A percentile compares a stretch with the other conserved stretches of the same genome.
These are phyloP conservation scores for Aureobasidium sp. DNA, from an alignment of 2,329 filamentous ascomycete genomes.

Conservation along the genomic window DNA sequence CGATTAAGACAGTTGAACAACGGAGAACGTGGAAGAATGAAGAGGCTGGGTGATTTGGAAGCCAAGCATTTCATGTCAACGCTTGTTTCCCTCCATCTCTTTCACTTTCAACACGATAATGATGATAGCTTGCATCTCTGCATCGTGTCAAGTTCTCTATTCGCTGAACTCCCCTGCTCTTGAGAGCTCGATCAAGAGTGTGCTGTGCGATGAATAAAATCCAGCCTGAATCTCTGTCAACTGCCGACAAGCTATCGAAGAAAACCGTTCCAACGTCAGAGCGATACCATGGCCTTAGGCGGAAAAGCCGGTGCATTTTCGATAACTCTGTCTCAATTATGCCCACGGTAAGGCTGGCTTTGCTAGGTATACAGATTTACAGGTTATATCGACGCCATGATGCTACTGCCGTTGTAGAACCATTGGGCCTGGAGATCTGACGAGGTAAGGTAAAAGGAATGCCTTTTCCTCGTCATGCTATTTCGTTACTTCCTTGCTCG, in stretches of 20 bases:
- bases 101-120: too few relatives aligned
- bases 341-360: too few relatives aligned
- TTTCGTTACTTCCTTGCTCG: neutral
- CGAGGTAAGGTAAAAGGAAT: neutral
- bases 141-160: too few relatives aligned
- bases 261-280: neutral
- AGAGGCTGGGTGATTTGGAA: neutral
- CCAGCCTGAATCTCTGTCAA: neutral
- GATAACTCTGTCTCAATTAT: neutral
- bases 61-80: neutral
- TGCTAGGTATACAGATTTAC: neutral
- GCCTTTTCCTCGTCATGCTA: neutral
- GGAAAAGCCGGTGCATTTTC: neutral
- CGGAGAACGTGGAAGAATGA: neutral
- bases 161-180: too few relatives aligned
- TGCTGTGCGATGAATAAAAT: too few relatives aligned
- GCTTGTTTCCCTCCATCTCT: neutral
- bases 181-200: too few relatives aligned
- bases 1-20: neutral
- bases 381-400: neutral
- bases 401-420: neutral
- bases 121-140: too few relatives aligned
- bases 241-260: neutral
- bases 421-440: neutral
- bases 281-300: neutral